phyloP scores from a whole-genome alignment of 2,329 filamentous ascomycete genomes.

The Colletotrichum melonis region DNA sequence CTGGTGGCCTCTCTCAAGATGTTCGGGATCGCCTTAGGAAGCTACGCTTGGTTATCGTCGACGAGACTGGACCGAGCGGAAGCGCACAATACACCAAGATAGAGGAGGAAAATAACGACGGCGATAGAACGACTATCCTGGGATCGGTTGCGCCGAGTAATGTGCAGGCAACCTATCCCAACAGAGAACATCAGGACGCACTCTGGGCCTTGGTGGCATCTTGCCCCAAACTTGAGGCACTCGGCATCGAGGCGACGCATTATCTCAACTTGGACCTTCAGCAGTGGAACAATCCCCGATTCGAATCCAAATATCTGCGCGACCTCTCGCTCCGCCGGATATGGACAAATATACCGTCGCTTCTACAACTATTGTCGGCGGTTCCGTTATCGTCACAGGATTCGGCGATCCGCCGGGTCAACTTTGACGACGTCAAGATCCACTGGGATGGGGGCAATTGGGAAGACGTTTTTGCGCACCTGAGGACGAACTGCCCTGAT shows the following conservation, averaged over 20 bases:
- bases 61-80: constrained; percentile 21
- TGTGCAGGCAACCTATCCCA: constrained; percentile 11
- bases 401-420: background rate
- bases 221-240: constrained; percentile 14
- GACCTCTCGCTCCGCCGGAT: constrained; percentile 1
- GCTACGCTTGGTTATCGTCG: constrained; percentile 9
- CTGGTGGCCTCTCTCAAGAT: background rate
- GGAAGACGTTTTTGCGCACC: constrained; percentile 1
- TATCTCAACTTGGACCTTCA: constrained; percentile 12
- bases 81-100: background rate
- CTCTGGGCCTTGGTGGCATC: constrained; percentile 17
- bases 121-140: background rate
- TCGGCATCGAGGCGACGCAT: constrained; percentile 12
- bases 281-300: background rate
- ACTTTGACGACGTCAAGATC: constrained; percentile 8
- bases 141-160: constrained; percentile 10
- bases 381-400: background rate
- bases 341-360: background rate
- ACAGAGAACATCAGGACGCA: constrained; percentile 13
- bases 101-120: background rate
- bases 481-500: background rate
- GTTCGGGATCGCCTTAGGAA: constrained; percentile 6
- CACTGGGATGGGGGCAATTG: constrained; percentile 12
- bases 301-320: background rate
- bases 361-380: background rate